phyloP scores from a whole-genome alignment of 257 asterid species.

The Ligustrum vulgare region DNA sequence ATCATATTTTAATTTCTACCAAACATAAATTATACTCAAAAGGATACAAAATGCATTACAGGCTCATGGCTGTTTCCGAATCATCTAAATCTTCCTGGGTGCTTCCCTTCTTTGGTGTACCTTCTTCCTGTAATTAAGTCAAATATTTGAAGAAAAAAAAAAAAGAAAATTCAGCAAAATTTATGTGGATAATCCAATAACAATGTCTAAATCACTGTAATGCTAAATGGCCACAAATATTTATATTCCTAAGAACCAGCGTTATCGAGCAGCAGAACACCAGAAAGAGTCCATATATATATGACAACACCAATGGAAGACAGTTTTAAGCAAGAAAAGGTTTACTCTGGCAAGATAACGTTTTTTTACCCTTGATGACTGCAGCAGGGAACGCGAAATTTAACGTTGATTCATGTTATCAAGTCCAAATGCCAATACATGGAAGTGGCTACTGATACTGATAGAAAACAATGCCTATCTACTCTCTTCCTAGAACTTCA shows the following conservation, averaged over 20 bases:
- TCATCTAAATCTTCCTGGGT: constrained; percentile 30
- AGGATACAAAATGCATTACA: constrained; percentile 26
- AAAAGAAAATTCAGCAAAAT: neutral
- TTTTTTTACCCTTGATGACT: neutral
- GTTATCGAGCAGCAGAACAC: neutral
- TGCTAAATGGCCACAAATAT: neutral
- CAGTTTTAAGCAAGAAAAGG: neutral
- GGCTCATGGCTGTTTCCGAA: constrained; percentile 37
- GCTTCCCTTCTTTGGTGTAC: constrained; percentile 20
- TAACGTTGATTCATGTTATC: neutral
- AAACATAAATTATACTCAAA: too few relatives aligned
- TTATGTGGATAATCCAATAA: neutral
- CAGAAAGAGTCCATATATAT: neutral
- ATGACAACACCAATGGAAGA: neutral
- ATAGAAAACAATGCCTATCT: neutral
- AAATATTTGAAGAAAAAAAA: neutral
- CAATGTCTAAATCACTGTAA: neutral
- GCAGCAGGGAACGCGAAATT: neutral
- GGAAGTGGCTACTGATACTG: neutral
- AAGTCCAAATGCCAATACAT: constrained; percentile 4
- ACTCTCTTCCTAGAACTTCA: neutral
- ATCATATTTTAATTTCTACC: too few relatives aligned
- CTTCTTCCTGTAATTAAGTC: constrained; percentile 31
- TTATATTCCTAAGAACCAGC: neutral
- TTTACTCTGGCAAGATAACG: neutral